Evolutionary conservation across 2,329 filamentous ascomycete genomes (phyloP).

Genomic region (Pyrenophora seminiperda): DNA sequence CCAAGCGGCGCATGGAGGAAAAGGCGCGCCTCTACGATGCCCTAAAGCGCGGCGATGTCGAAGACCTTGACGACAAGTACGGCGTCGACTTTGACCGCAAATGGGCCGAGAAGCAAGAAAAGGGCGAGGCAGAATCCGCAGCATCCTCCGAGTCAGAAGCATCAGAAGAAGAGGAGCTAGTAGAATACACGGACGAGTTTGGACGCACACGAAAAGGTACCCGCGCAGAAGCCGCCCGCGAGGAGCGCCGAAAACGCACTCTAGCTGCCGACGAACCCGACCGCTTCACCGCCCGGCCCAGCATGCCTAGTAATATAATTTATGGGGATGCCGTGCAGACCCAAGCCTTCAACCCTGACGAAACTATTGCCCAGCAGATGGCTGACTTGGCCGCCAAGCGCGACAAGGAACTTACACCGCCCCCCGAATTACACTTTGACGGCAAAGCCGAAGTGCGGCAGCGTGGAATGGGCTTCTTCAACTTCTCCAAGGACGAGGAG

Average conservation of each 20-base stretch:
- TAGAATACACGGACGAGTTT: slow-evolving; percentile 92
- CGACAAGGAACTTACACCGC: slow-evolving; percentile 80
- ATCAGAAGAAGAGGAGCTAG: slow-evolving; percentile 62
- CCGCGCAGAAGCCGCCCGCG: slow-evolving; percentile 67
- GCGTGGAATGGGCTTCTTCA: slow-evolving; percentile 90
- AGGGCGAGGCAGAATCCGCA: slow-evolving; percentile 51
- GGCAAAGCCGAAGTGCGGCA: slow-evolving; percentile 80
- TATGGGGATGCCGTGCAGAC: slow-evolving; percentile 84
- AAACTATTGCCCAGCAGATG: slow-evolving; percentile 70
- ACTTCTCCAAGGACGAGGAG: slow-evolving; percentile 79
- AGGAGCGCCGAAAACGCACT: slow-evolving; percentile 62
- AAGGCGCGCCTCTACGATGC: slow-evolving; percentile 87
- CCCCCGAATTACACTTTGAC: slow-evolving; percentile 82
- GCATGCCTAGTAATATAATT: slow-evolving; percentile 73
- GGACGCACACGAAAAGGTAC: slow-evolving; percentile 80
- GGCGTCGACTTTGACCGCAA: slow-evolving; percentile 95
- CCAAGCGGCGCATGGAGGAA: slow-evolving; percentile 82
- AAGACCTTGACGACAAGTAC: slow-evolving; percentile 66
- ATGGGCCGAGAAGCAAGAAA: slow-evolving; percentile 74
- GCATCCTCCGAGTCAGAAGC: slow-evolving; percentile 42
- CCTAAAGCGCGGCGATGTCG: slow-evolving; percentile 82
- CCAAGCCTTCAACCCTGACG: slow-evolving; percentile 79
- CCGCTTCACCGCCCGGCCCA: slow-evolving; percentile 69
- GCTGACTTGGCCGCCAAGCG: slow-evolving; percentile 75
- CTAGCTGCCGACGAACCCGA: slow-evolving; percentile 67